Base-by-base conservation (phyloP, 306 rosid genomes). In the Sicyos baderoa region DNA sequence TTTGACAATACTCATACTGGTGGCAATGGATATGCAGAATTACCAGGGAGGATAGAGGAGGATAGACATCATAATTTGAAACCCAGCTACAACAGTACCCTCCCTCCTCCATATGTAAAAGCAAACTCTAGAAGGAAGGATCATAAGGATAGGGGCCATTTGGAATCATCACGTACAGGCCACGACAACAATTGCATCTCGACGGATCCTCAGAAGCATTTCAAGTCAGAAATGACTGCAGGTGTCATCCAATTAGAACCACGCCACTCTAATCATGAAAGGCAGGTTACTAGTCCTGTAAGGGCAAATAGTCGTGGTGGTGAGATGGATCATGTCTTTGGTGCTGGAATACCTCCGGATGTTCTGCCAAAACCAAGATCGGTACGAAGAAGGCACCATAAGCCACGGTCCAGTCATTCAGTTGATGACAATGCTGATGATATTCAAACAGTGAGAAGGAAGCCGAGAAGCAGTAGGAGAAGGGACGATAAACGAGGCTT, bases 91-190 rank as follows among this genome's bases (percentile, higher is more conserved):
- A 83, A 70, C 72, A 82, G 57, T 78, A 80, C 79, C 67, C 69
- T 85, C 57, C 97, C 97, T 64, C 98, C 98, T 53, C 99, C 99
- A 13, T 90, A 93, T 74, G 82, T 93, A 48, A 93, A 93, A 70
- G 78, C 82, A 45, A 74, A 79, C 77, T 72, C 78, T 69, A 86
- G 83, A 79, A 71, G 72, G 55, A 89, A 86, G 80, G 82, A 55
- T 73, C 75, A 58, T 72, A 77, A 74, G 50, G 74, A 14, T 10
- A 86, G 58, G 16, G 59, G 54, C 66, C 73, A 76, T 68, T 53
- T 17, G 10, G 84, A 62, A 68, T 70, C 81, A 68, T 59, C 81
- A 16, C 74, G 78, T 69, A 58, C 63, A 74, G 57, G 69, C 65
- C 21, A 48, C 37, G 82, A 64, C 32, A 67, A 54, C 37, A 59